Conservation (phyloP, 768 basidiomycete genomes). For the Leccinum broughii region DNA sequence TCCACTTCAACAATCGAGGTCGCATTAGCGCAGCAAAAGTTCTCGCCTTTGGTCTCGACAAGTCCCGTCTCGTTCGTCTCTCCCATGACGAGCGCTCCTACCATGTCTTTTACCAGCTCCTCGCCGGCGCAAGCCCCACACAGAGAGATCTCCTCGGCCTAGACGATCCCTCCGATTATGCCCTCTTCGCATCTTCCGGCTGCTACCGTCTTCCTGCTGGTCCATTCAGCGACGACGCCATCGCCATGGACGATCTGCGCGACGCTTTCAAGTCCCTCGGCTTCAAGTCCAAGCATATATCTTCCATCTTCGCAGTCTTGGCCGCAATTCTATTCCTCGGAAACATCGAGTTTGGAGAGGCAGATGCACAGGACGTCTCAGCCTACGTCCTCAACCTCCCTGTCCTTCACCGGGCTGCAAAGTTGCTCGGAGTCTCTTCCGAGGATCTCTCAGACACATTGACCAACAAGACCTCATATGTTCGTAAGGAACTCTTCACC, state of each 20-base stretch:
- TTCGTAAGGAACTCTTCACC: slow-evolving; percentile 58
- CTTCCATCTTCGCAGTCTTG: slow-evolving; percentile 54
- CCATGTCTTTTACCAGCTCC: slow-evolving; percentile 66
- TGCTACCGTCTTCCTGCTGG: slow-evolving; percentile 67
- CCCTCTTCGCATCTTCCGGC: slow-evolving; percentile 56
- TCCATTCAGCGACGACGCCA: slow-evolving; percentile 60
- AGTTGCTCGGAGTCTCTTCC: slow-evolving; percentile 50
- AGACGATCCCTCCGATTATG: slow-evolving; percentile 60
- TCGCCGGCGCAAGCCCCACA: slow-evolving; percentile 55
- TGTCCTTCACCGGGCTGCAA: slow-evolving; percentile 50
- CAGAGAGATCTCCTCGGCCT: slow-evolving; percentile 54
- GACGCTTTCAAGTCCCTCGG: slow-evolving; percentile 55
- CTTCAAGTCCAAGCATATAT: slow-evolving; percentile 41
- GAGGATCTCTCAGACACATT: slow-evolving; percentile 56
- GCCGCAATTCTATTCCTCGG: slow-evolving; percentile 56
- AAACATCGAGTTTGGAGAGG: slow-evolving; percentile 58
- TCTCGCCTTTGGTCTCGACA: slow-evolving; percentile 63
- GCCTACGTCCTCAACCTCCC: slow-evolving; percentile 47
- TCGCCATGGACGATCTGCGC: slow-evolving; percentile 58
- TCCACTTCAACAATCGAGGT: slow-evolving; percentile 59
- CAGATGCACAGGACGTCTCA: slow-evolving; percentile 54
- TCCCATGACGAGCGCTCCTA: slow-evolving; percentile 62
- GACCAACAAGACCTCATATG: slow-evolving; percentile 58
- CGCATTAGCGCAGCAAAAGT: slow-evolving; percentile 58
- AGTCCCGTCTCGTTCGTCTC: slow-evolving; percentile 53